Evolutionary conservation across 1,284 basidiomycete species (phyloP), one percentile per base, ranked within the genome.

Genomic region (Baeospora myosura): DNA sequence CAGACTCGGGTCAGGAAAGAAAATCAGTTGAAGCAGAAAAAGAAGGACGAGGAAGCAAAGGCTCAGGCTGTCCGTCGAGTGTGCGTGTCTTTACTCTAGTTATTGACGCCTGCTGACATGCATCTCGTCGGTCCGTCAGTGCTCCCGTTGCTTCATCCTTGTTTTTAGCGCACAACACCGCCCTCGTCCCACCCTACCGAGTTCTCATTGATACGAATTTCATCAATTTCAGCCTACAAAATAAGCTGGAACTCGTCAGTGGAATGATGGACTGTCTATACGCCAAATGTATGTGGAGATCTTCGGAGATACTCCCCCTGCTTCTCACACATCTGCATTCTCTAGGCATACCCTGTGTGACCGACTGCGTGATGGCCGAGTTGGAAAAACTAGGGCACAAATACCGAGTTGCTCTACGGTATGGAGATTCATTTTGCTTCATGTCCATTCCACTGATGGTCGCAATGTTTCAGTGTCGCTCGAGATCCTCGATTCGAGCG

Each of bases 261-360:
- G 93, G 91, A 11, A 98, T 99, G 96, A 98, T 98, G 94, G 96
- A 98, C 61, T 97, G 94, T 55, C 69, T 99, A 10, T 98, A 91
- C 64, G 96, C 96, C n/a, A 98, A 98, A 69, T 95, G 94, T 95
- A 55, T 49, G 87, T 68, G 16, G 3, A 18, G 23, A 37, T 37
- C 36, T 5, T 34, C 34, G 37, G 38, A 26, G 31, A 41, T 26
- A 37, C 36, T 29, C 38, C 32, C 32, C 24, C 37, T n/a, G n/a
- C n/a, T 42, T 4, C 16, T 38, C 36, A 20, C 36, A 12, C 18
- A 5, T 37, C 11, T 42, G 5, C 14, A n/a, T 31, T 22, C 16
- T 28, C n/a, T 8, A 95, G 94, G 91, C 60, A 98, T 98, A 53
- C 96, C 96, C 0, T 98, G 94, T 54, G 90, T 99, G 21, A 97